Conservation (phyloP, 1,284 basidiomycete genomes). For the Kalmanozyma brasiliensis region DNA sequence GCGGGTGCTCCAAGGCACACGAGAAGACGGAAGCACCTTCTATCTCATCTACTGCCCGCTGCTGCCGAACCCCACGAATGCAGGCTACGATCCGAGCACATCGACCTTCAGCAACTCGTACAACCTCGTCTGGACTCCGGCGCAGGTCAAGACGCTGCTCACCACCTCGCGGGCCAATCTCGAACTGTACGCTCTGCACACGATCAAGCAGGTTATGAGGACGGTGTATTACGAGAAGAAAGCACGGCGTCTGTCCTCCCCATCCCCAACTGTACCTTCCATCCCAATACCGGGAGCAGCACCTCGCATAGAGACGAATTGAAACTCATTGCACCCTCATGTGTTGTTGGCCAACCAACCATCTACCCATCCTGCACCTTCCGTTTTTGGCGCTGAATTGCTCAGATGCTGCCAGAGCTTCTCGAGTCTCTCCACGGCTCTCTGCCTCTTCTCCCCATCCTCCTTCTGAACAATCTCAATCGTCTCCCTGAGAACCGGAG, state of each 20-base stretch:
- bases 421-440: slow-evolving; percentile 33
- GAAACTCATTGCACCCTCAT: no score
- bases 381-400: slow-evolving; percentile 7
- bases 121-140: slow-evolving; percentile 64
- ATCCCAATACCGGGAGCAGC: background rate
- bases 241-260: slow-evolving; percentile 16
- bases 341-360: slow-evolving; percentile 34
- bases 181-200: slow-evolving; percentile 44
- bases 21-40: slow-evolving; percentile 31
- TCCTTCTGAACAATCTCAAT: slow-evolving; percentile 19
- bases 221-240: slow-evolving; percentile 49
- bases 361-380: slow-evolving; percentile 27
- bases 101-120: slow-evolving; percentile 61
- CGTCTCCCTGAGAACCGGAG: slow-evolving; percentile 21
- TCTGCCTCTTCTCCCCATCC: slow-evolving; percentile 20
- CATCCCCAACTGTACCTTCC: background rate
- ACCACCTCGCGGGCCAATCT: slow-evolving; percentile 51
- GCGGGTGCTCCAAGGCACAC: slow-evolving; percentile 20
- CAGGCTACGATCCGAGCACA: slow-evolving; percentile 58
- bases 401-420: slow-evolving; percentile 41
- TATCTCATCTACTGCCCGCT: slow-evolving; percentile 61
- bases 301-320: no score
- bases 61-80: slow-evolving; percentile 51
- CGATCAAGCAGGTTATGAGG: slow-evolving; percentile 34
- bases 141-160: slow-evolving; percentile 56